Conservation (phyloP, 2,329 filamentous ascomycete genomes). For the Scytalidium lignicola region DNA sequence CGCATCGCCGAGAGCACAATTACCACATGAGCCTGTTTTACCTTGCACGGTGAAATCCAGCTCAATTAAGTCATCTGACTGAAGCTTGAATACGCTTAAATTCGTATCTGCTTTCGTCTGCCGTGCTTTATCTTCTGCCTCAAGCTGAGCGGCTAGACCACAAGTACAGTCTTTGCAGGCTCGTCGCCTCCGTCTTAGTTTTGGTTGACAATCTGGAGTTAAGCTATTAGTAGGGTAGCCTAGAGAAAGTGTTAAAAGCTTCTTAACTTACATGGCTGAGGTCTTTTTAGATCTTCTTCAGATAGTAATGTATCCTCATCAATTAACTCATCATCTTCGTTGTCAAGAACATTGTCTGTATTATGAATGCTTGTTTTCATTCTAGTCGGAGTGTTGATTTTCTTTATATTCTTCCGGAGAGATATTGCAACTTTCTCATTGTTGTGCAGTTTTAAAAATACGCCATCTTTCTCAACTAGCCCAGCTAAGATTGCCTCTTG, state of each 20-base stretch:
- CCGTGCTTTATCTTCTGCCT: slow-evolving; percentile 74
- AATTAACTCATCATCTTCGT: slow-evolving; percentile 76
- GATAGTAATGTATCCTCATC: slow-evolving; percentile 85
- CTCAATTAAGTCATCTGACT: slow-evolving; percentile 75
- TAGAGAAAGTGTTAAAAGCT: background rate
- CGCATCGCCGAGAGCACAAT: slow-evolving; percentile 89
- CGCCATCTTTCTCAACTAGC: slow-evolving; percentile 56
- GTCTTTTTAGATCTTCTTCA: slow-evolving; percentile 74
- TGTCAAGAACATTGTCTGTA: slow-evolving; percentile 32
- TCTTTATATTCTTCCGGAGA: slow-evolving; percentile 52
- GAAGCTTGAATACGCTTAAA: slow-evolving; percentile 65
- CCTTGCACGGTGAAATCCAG: slow-evolving; percentile 97
- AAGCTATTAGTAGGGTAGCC: slow-evolving; percentile 6
- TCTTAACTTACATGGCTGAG: slow-evolving; percentile 67
- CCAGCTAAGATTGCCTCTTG: slow-evolving; percentile 84
- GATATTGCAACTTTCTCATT: slow-evolving; percentile 26
- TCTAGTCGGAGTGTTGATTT: slow-evolving; percentile 46
- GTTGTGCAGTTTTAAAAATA: slow-evolving; percentile 16
- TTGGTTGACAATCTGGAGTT: slow-evolving; percentile 81
- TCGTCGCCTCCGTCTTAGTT: slow-evolving; percentile 80
- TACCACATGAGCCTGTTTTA: slow-evolving; percentile 91
- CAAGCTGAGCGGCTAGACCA: slow-evolving; percentile 78
- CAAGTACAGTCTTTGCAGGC: slow-evolving; percentile 99
- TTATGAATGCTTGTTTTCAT: slow-evolving; percentile 27
- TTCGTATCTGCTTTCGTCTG: slow-evolving; percentile 58